phyloP scores from a whole-genome alignment of 306 rosid species.

The Lupinus albus region DNA sequence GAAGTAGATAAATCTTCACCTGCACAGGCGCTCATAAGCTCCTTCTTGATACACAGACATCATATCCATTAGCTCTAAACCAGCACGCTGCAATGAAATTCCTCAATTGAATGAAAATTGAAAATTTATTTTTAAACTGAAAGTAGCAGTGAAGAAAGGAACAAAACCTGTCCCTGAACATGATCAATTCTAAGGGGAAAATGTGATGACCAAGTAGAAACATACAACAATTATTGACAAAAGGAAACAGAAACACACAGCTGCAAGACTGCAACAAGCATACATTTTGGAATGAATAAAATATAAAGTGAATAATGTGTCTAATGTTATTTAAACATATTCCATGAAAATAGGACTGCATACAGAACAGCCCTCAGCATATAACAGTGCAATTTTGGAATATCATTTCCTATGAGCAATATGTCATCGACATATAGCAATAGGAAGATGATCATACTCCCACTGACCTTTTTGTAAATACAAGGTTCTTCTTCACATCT shows the following conservation, averaged over 20 bases:
- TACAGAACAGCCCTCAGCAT: constrained; percentile 16
- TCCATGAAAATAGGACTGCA: neutral
- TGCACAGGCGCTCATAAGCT: constrained; percentile 97
- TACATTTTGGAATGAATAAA: neutral
- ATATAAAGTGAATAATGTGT: constrained; percentile 10
- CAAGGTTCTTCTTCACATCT: no score
- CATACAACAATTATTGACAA: constrained; percentile 7
- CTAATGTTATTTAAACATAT: constrained; percentile 19
- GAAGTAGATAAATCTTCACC: constrained; percentile 51
- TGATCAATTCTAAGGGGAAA: constrained; percentile 9
- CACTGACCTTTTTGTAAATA: no score
- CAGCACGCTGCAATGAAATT: constrained; percentile 79
- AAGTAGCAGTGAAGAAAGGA: constrained; percentile 29
- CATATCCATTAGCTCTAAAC: constrained; percentile 96
- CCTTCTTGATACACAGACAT: constrained; percentile 99
- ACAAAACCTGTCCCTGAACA: constrained; percentile 21
- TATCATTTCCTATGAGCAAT: no score
- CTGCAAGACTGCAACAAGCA: no score
- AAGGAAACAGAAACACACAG: constrained; percentile 8
- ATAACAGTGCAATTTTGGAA: no score
- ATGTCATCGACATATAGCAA: no score
- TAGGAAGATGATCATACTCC: no score
- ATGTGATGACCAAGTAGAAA: neutral
- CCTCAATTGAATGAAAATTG: constrained; percentile 32
- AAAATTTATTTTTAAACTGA: constrained; percentile 10